Base-by-base conservation (phyloP, 352 stramenopile species). In the Phytophthora quininea region DNA sequence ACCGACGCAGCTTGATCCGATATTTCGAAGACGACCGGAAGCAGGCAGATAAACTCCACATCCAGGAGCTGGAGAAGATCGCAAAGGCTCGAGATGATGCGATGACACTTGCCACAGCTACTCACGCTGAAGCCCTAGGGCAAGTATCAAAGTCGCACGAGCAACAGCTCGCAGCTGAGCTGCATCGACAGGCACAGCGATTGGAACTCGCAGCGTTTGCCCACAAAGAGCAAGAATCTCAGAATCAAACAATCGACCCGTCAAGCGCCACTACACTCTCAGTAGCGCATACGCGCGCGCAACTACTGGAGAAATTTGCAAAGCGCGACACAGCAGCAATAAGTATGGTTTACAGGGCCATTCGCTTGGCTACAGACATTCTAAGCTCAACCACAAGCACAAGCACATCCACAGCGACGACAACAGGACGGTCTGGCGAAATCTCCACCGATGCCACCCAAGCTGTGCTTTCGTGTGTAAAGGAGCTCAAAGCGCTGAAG, bases 401-500 rank as follows among this genome's bases (percentile, higher is more conserved):
- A 14, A 59, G 50, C 10, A 37, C 33, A 1, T 27, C 38, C 6
- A 43, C 33, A 33, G 24, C n/a, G 11, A 14, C 46, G 1, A 9
- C 27, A 30, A 29, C 2, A 5, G 35, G 32, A 19, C 47, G 11
- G 14, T 30, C 46, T 19, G 29, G 45, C 1, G 80, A 90, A 59
- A 75, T 89, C 35, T 75, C 82, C 4, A 77, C 83, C 12, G 80
- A 88, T 14, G 61, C 88, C 30, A 89, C 78, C 5, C 82, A 92
- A 55, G 70, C 76, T 0, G 84, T 92, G 5, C 60, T 91, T 19
- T 67, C 67, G 40, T 89, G 81, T 37, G 82, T 91, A 11, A 89
- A 90, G 56, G 84, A 92, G 52, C 80, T 92, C 54, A 91, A 91
- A 57, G 67, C 67, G 19, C 65, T 92, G 42, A 91, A 91, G 58